Conservation (phyloP, 768 basidiomycete species). For the Rhizopogon salebrosus region DNA sequence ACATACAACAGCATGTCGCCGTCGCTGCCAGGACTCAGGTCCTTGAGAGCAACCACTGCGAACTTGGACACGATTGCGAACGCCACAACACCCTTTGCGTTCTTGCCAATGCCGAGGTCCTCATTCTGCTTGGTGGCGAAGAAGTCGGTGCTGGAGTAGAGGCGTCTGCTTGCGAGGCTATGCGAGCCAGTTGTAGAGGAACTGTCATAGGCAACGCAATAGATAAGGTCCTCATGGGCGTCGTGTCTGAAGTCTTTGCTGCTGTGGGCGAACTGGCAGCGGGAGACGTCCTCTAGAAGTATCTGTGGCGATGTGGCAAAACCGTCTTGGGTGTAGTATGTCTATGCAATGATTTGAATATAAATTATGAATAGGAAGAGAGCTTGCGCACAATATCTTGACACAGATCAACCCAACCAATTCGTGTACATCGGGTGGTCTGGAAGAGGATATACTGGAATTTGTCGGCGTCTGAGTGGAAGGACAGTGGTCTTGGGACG, state of each 20-base stretch:
- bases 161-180: conserved; percentile 51
- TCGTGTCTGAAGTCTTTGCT: conserved; percentile 77
- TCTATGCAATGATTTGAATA: conserved; percentile 39
- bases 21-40: conserved; percentile 44
- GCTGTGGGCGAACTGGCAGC: conserved; percentile 89
- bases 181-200: conserved; percentile 37
- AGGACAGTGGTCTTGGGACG: conserved; percentile 66
- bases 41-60: conserved; percentile 85
- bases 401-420: conserved; percentile 54
- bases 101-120: conserved; percentile 81
- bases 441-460: conserved; percentile 77
- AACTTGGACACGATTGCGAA: conserved; percentile 92
- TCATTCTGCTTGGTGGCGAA: conserved; percentile 66
- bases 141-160: conserved; percentile 85
- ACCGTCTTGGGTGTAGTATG: conserved; percentile 83
- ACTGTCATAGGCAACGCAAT: conserved; percentile 85
- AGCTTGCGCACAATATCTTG: conserved; percentile 58
- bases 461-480: conserved; percentile 75
- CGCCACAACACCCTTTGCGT: conserved; percentile 85
- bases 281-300: conserved; percentile 65
- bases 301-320: conserved; percentile 57
- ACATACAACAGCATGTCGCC: conserved; percentile 87
- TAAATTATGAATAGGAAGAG: neutral
- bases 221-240: conserved; percentile 71
- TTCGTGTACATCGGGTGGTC: conserved; percentile 55